Base-by-base conservation (phyloP, 176 grass and related monocot genomes). In the Triticum urartu region DNA sequence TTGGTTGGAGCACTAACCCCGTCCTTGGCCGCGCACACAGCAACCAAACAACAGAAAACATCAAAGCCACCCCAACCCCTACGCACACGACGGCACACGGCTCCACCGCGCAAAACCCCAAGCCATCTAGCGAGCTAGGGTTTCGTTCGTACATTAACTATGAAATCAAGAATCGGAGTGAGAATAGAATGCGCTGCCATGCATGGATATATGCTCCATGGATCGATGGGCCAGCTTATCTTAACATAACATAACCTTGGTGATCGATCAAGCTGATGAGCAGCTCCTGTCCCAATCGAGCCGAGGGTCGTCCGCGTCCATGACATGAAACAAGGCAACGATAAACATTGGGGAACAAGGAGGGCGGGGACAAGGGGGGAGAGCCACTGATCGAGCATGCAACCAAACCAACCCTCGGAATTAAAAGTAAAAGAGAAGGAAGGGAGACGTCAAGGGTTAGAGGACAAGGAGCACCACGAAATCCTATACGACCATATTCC, bases 401-500 rank as follows among this genome's bases (percentile, higher is more conserved):
- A 72, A 82, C 62, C 73, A 38, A 72, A 82, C 62, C 73, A 38
- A 21, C 73, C 9, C 75, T 68, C 20, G 68, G 10, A 32, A 47
- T 59, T 64, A 79, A 61, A 79, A 89, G 22, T 17, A 26, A 75
- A 48, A 5, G 32, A 11, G 2, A 33, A 65, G 3, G 25, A 30
- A 14, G 28, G 1, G 18, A 59, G 56, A 75, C 68, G 88, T 78
- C 86, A 91, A 89, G 87, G 64, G 77, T 88, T 73, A 90, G 76
- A 75, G 26, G 90, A 95, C 87, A 95, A 92, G 90, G 78, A 48
- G 58, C 88, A 83, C 91, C 93, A 80, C 87, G 94, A 88, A 90
- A 84, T 86, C 88, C 92, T 88, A 89, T 79, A 91, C 89, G 87
- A 63, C 90, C 87, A 88, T 94, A 97, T 97, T 97, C 94, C 85